phyloP scores from a whole-genome alignment of 1,139 yeast species.

The Candida pseudocylindracea region DNA sequence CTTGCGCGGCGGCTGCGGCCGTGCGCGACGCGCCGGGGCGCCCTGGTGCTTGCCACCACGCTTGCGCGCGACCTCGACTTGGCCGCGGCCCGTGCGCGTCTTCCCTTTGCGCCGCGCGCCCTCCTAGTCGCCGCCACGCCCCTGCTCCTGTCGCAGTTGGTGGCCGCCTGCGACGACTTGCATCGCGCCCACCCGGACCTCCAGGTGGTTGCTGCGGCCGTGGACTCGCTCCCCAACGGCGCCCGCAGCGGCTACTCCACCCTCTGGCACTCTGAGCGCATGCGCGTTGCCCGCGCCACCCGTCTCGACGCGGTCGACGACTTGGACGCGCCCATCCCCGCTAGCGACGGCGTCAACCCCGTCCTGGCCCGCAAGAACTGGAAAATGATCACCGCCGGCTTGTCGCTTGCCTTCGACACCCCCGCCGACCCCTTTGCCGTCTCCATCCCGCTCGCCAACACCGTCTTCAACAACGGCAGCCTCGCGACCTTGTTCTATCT shows the following conservation, averaged over 20 bases:
- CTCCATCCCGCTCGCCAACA: constrained; percentile 14
- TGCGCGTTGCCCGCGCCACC: constrained; percentile 7
- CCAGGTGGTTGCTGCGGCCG: constrained; percentile 25
- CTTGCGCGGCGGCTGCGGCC: no score
- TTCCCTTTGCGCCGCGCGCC: no score
- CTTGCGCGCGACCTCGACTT: no score
- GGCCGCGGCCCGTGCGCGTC: no score
- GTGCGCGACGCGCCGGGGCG: no score
- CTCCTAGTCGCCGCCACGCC: no score
- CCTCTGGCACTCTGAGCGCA: constrained; percentile 18
- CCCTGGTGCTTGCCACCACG: no score
- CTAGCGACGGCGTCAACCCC: constrained; percentile 13
- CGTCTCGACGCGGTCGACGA: constrained; percentile 9
- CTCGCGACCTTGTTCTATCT: constrained; percentile 17
- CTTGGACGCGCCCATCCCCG: constrained; percentile 6
- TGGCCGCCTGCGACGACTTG: constrained; percentile 3
- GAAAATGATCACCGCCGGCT: constrained; percentile 11
- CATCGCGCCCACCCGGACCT: constrained; percentile 10
- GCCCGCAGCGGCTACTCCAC: constrained; percentile 21
- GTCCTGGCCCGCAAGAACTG: constrained; percentile 16
- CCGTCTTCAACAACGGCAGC: constrained; percentile 15
- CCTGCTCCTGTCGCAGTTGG: no score
- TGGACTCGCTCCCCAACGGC: constrained; percentile 18
- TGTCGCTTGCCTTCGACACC: constrained; percentile 7
- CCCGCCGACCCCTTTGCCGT: constrained; percentile 3